Evolutionary conservation across 163 green algal species (phyloP).

Genomic region (Coccomyxa subellipsoidea): DNA sequence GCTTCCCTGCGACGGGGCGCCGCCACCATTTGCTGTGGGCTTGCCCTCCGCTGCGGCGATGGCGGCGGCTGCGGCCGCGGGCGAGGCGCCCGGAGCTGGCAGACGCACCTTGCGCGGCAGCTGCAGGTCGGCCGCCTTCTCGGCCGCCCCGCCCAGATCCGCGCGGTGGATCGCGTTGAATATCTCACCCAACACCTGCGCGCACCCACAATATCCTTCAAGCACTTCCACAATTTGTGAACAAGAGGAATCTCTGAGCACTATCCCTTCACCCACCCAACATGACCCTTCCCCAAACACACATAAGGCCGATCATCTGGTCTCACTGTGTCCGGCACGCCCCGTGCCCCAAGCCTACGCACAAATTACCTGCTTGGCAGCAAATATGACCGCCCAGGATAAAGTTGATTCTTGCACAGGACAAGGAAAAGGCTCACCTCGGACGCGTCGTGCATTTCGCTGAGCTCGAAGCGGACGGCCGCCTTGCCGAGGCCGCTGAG

Average conservation of each 20-base stretch:
- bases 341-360: too few relatives aligned
- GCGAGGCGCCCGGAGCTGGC: neutral
- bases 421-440: constrained; percentile 36
- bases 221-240: too few relatives aligned
- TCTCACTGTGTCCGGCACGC: too few relatives aligned
- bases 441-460: constrained; percentile 82
- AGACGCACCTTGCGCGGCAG: constrained; percentile 41
- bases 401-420: neutral
- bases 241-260: too few relatives aligned
- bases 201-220: neutral
- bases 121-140: constrained; percentile 38
- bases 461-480: constrained; percentile 52
- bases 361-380: neutral
- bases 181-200: constrained; percentile 68
- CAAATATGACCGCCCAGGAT: too few relatives aligned
- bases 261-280: too few relatives aligned
- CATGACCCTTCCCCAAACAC: too few relatives aligned
- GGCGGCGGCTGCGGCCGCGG: neutral
- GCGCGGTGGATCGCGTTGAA: constrained; percentile 63
- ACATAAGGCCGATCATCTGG: too few relatives aligned
- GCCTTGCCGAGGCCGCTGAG: constrained; percentile 51
- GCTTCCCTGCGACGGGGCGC: neutral
- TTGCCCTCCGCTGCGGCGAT: neutral
- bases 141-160: constrained; percentile 17
- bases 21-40: neutral